Percentiles rank a stretch among this genome's conserved stretches.
Conservation (phyloP, 2,329 filamentous ascomycete genomes). For the Paecilomyces dactylethromorphus region DNA sequence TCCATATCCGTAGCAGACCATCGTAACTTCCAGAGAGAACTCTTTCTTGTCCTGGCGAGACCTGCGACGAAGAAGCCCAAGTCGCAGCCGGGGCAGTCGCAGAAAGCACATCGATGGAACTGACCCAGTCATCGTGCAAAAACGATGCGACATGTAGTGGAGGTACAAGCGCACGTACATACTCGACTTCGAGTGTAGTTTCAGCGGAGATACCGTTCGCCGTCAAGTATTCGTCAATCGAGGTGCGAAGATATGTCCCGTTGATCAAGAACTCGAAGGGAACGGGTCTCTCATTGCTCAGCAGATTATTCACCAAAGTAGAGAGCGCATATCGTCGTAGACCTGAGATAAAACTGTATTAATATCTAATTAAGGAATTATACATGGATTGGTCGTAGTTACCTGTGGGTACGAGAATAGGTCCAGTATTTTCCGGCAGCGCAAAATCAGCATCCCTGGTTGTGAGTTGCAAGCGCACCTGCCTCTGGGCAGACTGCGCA, state of each 20-base stretch:
- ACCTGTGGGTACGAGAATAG: conserved; percentile 54
- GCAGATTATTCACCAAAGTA: conserved; percentile 56
- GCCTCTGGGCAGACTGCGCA: conserved; percentile 29
- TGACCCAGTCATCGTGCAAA: conserved; percentile 97
- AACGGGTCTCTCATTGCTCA: conserved; percentile 47
- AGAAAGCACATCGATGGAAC: conserved; percentile 75
- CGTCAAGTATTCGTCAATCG: conserved; percentile 83
- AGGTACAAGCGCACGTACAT: conserved; percentile 84
- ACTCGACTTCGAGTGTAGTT: conserved; percentile 80
- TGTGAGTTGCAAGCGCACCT: conserved; percentile 50
- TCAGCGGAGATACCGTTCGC: conserved; percentile 83
- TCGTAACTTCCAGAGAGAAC: conserved; percentile 94
- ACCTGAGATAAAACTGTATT: conserved; percentile 25
- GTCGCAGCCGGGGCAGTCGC: conserved; percentile 53
- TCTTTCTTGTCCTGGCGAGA: conserved; percentile 55
- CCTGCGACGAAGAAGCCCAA: conserved; percentile 47
- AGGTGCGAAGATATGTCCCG: conserved; percentile 82
- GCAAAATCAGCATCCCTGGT: conserved; percentile 48
- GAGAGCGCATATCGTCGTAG: conserved; percentile 55
- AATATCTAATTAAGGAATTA: conserved; percentile 1
- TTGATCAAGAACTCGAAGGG: conserved; percentile 89
- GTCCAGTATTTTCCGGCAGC: conserved; percentile 47
- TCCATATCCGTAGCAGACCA: conserved; percentile 82
- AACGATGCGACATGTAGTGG: conserved; percentile 86
- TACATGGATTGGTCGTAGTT: conserved; percentile 13